These are phyloP conservation scores for Annona squamosa DNA, from an alignment of 164 flowering plant genomes.

Conservation along the genomic window DNA sequence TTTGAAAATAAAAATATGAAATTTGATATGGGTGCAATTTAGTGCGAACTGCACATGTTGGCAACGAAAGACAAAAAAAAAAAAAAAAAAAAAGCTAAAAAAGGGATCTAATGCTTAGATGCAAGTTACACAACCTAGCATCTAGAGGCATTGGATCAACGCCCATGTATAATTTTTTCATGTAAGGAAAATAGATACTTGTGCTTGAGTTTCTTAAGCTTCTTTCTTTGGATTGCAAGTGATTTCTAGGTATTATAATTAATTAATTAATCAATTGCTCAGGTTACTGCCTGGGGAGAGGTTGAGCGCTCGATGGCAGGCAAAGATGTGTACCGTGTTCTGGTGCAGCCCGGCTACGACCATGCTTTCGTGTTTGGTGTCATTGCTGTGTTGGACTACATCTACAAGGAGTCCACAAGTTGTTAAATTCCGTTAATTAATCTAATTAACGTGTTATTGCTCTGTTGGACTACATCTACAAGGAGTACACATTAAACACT, in stretches of 20 bases:
- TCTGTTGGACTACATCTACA: too few relatives aligned
- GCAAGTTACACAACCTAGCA: too few relatives aligned
- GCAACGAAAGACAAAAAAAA: too few relatives aligned
- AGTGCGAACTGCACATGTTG: too few relatives aligned
- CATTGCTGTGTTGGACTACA: conserved; percentile 77
- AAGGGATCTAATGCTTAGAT: too few relatives aligned
- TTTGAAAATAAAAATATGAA: too few relatives aligned
- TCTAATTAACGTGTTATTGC: not conserved
- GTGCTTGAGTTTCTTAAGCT: not conserved
- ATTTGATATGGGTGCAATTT: too few relatives aligned
- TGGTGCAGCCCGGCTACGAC: conserved; percentile 62
- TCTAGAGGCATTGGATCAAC: too few relatives aligned
- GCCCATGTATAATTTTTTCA: too few relatives aligned
- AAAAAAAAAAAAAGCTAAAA: too few relatives aligned
- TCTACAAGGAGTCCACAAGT: conserved; percentile 58
- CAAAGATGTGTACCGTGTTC: conserved; percentile 68
- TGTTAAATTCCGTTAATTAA: conserved; percentile 24
- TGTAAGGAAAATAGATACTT: not conserved
- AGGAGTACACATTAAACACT: too few relatives aligned
- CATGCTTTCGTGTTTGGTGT: conserved; percentile 83
- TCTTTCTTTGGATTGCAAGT: not conserved
- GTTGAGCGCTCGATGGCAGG: conserved; percentile 23
- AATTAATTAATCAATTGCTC: not conserved
- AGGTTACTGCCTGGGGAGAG: conserved; percentile 50
- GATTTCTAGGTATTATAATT: not conserved